phyloP scores from a whole-genome alignment of 495 filamentous ascomycete species.

The Podospora pseudopauciseta region DNA sequence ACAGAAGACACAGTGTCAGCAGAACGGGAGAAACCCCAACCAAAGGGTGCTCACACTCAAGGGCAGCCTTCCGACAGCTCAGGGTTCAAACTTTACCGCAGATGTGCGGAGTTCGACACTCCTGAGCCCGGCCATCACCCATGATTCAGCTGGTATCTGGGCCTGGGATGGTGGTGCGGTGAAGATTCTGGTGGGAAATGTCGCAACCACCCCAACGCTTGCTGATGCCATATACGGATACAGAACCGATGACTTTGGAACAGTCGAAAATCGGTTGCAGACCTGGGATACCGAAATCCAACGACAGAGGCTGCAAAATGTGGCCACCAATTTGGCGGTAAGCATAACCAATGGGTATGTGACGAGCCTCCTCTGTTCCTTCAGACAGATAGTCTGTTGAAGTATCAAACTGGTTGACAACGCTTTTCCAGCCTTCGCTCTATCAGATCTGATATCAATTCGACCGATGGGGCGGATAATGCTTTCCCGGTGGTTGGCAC shows the following conservation, averaged over 20 bases:
- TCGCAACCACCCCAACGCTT: slow-evolving; percentile 3
- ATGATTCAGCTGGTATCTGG: slow-evolving; percentile 16
- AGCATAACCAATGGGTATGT: slow-evolving; percentile 17
- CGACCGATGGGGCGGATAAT: background rate
- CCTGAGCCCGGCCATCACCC: slow-evolving; percentile 7
- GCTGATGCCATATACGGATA: slow-evolving; percentile 14
- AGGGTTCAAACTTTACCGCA: slow-evolving; percentile 14
- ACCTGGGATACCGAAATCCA: slow-evolving; percentile 4
- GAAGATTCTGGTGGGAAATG: slow-evolving; percentile 12
- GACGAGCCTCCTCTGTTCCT: background rate
- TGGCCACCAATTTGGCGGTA: slow-evolving; percentile 14
- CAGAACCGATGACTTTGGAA: background rate
- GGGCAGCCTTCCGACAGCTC: background rate
- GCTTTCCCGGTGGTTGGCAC: slow-evolving; percentile 7
- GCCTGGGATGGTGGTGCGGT: slow-evolving; percentile 10
- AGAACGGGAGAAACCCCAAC: background rate
- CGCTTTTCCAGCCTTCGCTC: background rate
- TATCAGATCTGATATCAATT: background rate
- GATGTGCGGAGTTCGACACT: slow-evolving; percentile 15
- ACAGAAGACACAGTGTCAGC: slow-evolving; percentile 7
- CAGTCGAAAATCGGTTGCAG: background rate
- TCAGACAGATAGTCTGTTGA: background rate
- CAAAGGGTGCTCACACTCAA: background rate
- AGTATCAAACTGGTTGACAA: background rate
- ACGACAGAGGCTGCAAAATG: slow-evolving; percentile 7